A percentile compares a stretch with the other conserved stretches of the same genome.
These are phyloP conservation scores for Ichthyophthirius multifiliis DNA, from an alignment of 169 alveolate genomes.

Conservation along the genomic window DNA sequence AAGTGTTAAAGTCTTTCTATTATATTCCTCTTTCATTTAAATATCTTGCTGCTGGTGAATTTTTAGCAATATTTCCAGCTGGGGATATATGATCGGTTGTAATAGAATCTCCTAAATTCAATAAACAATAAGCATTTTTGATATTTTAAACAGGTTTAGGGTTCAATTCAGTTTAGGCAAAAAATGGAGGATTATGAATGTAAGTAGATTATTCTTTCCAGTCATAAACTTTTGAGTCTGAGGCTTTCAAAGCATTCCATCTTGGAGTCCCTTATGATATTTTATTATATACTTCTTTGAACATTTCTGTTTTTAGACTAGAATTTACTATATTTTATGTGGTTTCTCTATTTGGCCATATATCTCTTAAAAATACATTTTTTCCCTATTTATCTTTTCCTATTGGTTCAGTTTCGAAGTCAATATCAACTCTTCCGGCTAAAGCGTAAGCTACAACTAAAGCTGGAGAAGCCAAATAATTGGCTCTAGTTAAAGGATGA, in stretches of 20 bases:
- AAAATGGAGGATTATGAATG: slow-evolving; percentile 95
- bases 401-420: slow-evolving; percentile 91
- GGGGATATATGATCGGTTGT: slow-evolving; percentile 98
- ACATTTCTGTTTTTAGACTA: slow-evolving; percentile 89
- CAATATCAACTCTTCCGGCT: slow-evolving; percentile 93
- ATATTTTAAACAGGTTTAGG: slow-evolving; percentile 68
- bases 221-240: slow-evolving; percentile 61
- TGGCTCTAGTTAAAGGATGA: slow-evolving; percentile 95
- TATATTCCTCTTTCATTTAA: slow-evolving; percentile 82
- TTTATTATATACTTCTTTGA: slow-evolving; percentile 86
- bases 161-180: slow-evolving; percentile 66
- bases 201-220: slow-evolving; percentile 94
- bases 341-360: slow-evolving; percentile 91
- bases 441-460: slow-evolving; percentile 95
- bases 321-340: slow-evolving; percentile 72
- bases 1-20: slow-evolving; percentile 93
- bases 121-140: slow-evolving; percentile 73
- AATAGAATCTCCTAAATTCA: slow-evolving; percentile 93
- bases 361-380: slow-evolving; percentile 88
- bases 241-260: slow-evolving; percentile 41
- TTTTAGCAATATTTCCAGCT: slow-evolving; percentile 95
- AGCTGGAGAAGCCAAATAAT: slow-evolving; percentile 96
- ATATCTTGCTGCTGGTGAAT: slow-evolving; percentile 93
- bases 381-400: slow-evolving; percentile 87
- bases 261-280: slow-evolving; percentile 90